Evolutionary conservation across 2,329 filamentous ascomycete genomes (phyloP), one percentile per base, ranked within the genome.

Genomic region (Pseudocercospora ulei): DNA sequence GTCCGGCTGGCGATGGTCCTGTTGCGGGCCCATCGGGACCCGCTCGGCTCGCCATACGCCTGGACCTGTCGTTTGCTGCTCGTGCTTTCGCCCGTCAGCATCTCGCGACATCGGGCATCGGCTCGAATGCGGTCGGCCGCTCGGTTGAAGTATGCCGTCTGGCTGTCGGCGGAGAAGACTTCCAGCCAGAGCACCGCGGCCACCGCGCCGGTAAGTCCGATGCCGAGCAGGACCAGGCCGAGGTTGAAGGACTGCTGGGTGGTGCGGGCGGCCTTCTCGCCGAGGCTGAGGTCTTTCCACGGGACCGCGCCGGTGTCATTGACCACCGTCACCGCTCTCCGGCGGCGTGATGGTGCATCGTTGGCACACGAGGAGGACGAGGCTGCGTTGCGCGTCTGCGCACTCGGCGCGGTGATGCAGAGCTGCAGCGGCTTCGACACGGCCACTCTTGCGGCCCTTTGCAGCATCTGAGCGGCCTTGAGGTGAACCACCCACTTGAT

Each of bases 231-330:
- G 5, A 95, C 76, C 46, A 95, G 63, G 49, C 80, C 71, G 49
- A 94, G 76, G 62, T 96, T 95, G 67, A 93, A 80, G 9, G 80
- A 82, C 62, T 95, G 88, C 62, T 95, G 87, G 0, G 84, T 88
- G 5, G 85, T 82, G 24, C 88, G 75, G 14, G 80, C 81, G 2
- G 78, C 77, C 62, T 94, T 95, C 60, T 95, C 88, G 31, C 67
- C 67, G 0, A 65, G 67, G 1, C 79, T 85, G 2, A 96, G 72
- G 38, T 90, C 71, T 2, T 68, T 71, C 88, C 88, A 96, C 3
- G 77, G 75, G 1, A 94, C 77, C 47, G 73, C 71, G 5, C 88
- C 88, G 55, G 85, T 81, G 53, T 95, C 88, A 53, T 85, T 90
- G 55, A 87, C 78, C 0, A 88, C 74, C 0, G 86, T 94, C 16